Base-by-base conservation (phyloP, 1,284 basidiomycete species). In the Microbotryum violaceum region DNA sequence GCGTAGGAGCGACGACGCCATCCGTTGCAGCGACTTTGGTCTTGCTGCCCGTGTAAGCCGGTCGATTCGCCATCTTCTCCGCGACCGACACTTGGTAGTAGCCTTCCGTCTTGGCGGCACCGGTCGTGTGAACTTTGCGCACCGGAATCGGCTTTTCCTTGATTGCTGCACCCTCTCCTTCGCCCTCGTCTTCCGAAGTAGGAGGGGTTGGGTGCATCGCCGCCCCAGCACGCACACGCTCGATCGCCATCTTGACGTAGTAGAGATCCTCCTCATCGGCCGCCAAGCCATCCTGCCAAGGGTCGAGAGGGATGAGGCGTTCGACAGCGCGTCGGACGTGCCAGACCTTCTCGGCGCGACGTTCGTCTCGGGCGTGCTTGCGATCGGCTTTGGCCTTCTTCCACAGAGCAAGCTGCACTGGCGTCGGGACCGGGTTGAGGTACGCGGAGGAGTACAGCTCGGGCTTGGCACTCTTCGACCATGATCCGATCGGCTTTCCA, bases 251-350 rank as follows among this genome's bases (percentile, higher is more conserved):
- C 64, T 85, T 85, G 56, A 88, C 80, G 76, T 85, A 94, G 77
- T 87, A 96, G 33, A 89, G 75, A 72, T 98, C 94, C 74, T 98
- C 94, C 68, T 92, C 92, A 74, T 97, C 91, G 47, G 85, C 82
- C 60, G 87, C 87, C 8, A 93, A 71, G 9, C 78, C 79, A 4
- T 72, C 69, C 16, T 78, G 77, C 54, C 83, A 78, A 0, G 82
- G 82, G 74, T 89, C 83, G 16, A 79, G 80, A 14, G 81, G 79
- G 9, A 78, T 42, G 71, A 64, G 54, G 21, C 45, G 31, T 33
- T 44, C 49, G 33, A 3, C 67, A 3, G 49, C 49, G 3, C 54
- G 23, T 10, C 74, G 27, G 16, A 6, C 14, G 50, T 55, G 56
- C 14, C 42, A 49, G 25, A 47, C 56, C 29, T 46, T 29, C 7